A percentile compares a stretch with the other conserved stretches of the same genome.
These are phyloP conservation scores for Primulina tabacum DNA, from an alignment of 257 asterid genomes.

Conservation along the genomic window DNA sequence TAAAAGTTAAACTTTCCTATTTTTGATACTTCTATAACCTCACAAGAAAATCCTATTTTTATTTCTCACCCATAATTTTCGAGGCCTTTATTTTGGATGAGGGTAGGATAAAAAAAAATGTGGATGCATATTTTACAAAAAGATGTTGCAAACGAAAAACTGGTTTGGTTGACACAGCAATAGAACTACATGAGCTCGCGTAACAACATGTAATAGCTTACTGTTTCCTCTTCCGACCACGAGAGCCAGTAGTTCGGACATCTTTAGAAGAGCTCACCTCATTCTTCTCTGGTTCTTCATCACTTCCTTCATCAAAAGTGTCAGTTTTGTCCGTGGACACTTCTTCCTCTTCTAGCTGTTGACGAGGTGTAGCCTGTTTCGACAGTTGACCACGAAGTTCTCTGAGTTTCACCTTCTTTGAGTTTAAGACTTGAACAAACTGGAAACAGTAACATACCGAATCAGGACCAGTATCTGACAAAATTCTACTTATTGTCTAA, in stretches of 20 bases:
- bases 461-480: background rate
- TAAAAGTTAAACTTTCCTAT: too few species aligned
- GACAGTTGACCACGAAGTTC: slow-evolving; percentile 70
- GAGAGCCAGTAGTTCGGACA: slow-evolving; percentile 41
- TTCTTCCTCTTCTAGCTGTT: slow-evolving; percentile 43
- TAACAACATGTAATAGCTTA: slow-evolving; percentile 16
- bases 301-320: slow-evolving; percentile 61
- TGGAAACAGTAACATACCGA: slow-evolving; percentile 30
- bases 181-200: background rate
- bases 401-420: slow-evolving; percentile 89
- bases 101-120: too few species aligned
- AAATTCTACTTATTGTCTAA: background rate
- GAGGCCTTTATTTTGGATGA: too few species aligned
- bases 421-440: slow-evolving; percentile 73
- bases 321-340: slow-evolving; percentile 65
- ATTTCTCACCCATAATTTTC: too few species aligned
- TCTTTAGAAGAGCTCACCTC: slow-evolving; percentile 39
- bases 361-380: slow-evolving; percentile 32
- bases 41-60: too few species aligned
- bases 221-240: slow-evolving; percentile 65
- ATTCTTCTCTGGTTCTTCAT: slow-evolving; percentile 36
- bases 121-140: too few species aligned
- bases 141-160: too few species aligned
- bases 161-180: background rate
- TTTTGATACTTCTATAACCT: too few species aligned